A percentile compares a stretch with the other conserved stretches of the same genome.
Conservation (phyloP, 495 filamentous ascomycete species). For the Platismatia glauca region DNA sequence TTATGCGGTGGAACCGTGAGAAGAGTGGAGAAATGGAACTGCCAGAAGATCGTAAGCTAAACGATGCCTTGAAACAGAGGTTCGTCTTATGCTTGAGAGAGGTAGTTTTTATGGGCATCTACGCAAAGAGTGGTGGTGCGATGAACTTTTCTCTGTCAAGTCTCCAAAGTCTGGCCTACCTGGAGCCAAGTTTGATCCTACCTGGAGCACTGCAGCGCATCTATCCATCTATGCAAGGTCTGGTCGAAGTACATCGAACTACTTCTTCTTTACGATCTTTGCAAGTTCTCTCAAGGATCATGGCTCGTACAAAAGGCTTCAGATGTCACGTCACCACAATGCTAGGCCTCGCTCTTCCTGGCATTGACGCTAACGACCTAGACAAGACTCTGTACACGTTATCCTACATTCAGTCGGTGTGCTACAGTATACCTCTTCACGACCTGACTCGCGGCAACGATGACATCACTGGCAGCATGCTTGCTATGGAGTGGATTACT, state of each 20-base stretch:
- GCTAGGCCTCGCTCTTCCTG: slow-evolving; percentile 82
- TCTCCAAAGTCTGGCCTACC: slow-evolving; percentile 76
- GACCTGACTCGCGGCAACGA: slow-evolving; percentile 65
- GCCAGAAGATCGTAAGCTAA: slow-evolving; percentile 70
- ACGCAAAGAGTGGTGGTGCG: slow-evolving; percentile 82
- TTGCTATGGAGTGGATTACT: slow-evolving; percentile 90
- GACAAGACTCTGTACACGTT: slow-evolving; percentile 92
- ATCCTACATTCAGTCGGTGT: slow-evolving; percentile 87
- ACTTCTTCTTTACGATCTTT: slow-evolving; percentile 86
- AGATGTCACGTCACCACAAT: slow-evolving; percentile 91
- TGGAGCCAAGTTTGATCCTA: slow-evolving; percentile 87
- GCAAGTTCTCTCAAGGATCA: slow-evolving; percentile 78
- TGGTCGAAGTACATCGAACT: slow-evolving; percentile 95
- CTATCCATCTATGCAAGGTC: slow-evolving; percentile 89
- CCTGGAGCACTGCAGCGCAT: slow-evolving; percentile 92
- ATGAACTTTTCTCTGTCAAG: slow-evolving; percentile 87
- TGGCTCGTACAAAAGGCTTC: slow-evolving; percentile 85
- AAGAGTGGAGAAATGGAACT: slow-evolving; percentile 82
- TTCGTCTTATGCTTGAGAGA: slow-evolving; percentile 89
- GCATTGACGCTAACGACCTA: slow-evolving; percentile 96
- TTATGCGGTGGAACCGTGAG: slow-evolving; percentile 96
- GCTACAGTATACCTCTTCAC: slow-evolving; percentile 87
- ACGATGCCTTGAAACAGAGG: slow-evolving; percentile 66
- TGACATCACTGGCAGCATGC: slow-evolving; percentile 59
- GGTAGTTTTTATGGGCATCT: slow-evolving; percentile 97